Evolutionary conservation across 495 filamentous ascomycete genomes (phyloP), one percentile per base, ranked within the genome.

Genomic region (Echria macrotheca): DNA sequence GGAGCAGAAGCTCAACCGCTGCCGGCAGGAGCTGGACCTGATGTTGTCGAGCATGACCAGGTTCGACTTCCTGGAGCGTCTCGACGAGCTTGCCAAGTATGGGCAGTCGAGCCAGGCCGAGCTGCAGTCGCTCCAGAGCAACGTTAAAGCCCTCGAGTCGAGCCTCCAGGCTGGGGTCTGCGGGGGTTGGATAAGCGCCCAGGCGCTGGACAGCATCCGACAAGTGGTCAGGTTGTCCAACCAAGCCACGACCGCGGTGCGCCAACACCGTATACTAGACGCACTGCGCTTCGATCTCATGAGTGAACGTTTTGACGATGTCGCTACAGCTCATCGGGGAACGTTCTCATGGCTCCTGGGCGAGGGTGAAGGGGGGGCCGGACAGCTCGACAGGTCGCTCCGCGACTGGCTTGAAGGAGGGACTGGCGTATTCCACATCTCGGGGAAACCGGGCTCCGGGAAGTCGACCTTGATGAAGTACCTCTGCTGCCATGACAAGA

Each of bases 381-480:
- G 18, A 41, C 12, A 21, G 22, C 6, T 10, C 21, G 15, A 41
- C 14, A 5, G 38, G n/a, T 41, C 14, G 1, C 25, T 46, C 23
- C 32, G 14, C 2, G n/a, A 35, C 3, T 46, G 43, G 43, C 43
- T 35, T 6, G 2, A 12, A 1, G 9, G 15, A 2, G 43, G 43
- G 4, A 7, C 17, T 21, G 10, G 28, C 38, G 25, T 56, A 10
- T 56, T 56, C 26, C 47, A 56, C 29, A 44, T 56, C 19, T 52
- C 48, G 3, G 48, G 47, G 0, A 56, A 56, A 36, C 33, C 49
- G 2, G 53, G 49, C 0, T 47, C 49, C 3, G 54, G 54, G 19
- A 56, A 56, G 26, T 56, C 49, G 22, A 56, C 54, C 1, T 11
- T 56, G 29, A 48, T 56, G 48, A 56, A 56, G 48, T 49, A 44